Base-by-base conservation (phyloP, 2,329 filamentous ascomycete genomes). In the Colletotrichum tabaci region DNA sequence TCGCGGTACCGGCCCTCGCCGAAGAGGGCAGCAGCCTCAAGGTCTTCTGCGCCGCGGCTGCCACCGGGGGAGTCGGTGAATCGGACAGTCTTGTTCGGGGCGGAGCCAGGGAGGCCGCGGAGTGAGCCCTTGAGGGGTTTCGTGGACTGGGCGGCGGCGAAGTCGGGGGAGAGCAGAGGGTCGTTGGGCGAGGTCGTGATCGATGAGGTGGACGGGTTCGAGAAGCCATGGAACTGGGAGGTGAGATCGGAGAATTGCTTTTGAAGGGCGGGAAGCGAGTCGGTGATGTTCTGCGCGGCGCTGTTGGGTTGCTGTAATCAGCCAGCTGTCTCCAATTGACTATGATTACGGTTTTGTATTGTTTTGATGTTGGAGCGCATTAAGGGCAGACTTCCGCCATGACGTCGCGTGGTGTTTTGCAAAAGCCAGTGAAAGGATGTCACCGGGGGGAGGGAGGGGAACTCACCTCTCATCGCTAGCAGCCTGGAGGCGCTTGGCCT, bases 241-340 rank as follows among this genome's bases (percentile, higher is more conserved):
- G 90, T 92, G 23, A 98, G 88, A 75, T 95, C 92, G 76, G 89
- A 84, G 80, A 93, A 92, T 82, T 98, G 94, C 74, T 90, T 87
- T 79, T 91, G 90, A 30, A 98, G 88, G 61, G 88, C 86, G 16
- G 88, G 84, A 58, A 95, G 87, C 76, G 93, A 89, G 75, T 94
- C 91, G 77, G 84, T 83, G 61, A 93, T 84, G 66, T 82, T 76
- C 49, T 83, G 81, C 26, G 84, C 82, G 63, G 85, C 80, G 81
- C 89, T 86, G 76, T 10, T 6, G 23, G 35, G 30, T 12, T 38
- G 30, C 6, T 23, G 60, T 1, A 15, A 3, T 49, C 42, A 44
- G 70, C 63, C 26, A 53, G 55, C 8, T 21, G 21, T 21, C 15
- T 38, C 35, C 8, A 16, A 9, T 58, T 18, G 21, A 30, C 6